A percentile compares a stretch with the other conserved stretches of the same genome.
Conservation (phyloP, 75 land plant species). For the Pinus tabuliformis region DNA sequence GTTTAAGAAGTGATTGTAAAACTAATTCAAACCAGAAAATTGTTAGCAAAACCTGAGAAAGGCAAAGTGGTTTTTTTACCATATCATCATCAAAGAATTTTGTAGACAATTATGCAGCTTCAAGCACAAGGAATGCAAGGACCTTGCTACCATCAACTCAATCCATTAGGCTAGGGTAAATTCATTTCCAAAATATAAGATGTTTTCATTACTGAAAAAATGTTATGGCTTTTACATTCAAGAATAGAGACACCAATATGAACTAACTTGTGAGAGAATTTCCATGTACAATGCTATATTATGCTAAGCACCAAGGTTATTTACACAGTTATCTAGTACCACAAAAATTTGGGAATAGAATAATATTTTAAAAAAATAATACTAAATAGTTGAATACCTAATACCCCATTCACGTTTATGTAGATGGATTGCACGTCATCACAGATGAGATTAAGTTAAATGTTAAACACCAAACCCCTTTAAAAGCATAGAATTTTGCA, state of each 20-base stretch:
- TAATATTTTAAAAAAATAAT: too few relatives aligned
- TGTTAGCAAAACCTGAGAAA: slow-evolving; percentile 2
- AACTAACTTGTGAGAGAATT: not conserved
- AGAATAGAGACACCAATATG: not conserved
- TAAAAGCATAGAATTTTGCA: too few relatives aligned
- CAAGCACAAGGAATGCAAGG: not conserved
- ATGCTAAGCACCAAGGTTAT: too few relatives aligned
- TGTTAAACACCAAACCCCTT: too few relatives aligned
- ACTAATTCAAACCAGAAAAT: not conserved
- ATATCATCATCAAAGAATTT: not conserved
- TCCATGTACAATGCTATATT: too few relatives aligned
- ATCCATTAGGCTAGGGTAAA: not conserved
- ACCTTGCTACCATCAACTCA: not conserved
- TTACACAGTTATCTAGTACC: too few relatives aligned
- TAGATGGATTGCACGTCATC: too few relatives aligned
- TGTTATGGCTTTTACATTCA: not conserved
- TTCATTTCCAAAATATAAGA: slow-evolving; percentile 1
- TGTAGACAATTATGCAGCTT: not conserved
- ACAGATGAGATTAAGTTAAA: too few relatives aligned
- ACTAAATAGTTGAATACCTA: too few relatives aligned
- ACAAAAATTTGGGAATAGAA: too few relatives aligned
- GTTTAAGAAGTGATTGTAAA: not conserved
- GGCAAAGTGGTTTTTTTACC: not conserved
- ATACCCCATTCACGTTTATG: too few relatives aligned
- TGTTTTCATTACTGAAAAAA: not conserved